Conservation (phyloP, 2,329 filamentous ascomycete genomes). For the Colletotrichum tabaci region DNA sequence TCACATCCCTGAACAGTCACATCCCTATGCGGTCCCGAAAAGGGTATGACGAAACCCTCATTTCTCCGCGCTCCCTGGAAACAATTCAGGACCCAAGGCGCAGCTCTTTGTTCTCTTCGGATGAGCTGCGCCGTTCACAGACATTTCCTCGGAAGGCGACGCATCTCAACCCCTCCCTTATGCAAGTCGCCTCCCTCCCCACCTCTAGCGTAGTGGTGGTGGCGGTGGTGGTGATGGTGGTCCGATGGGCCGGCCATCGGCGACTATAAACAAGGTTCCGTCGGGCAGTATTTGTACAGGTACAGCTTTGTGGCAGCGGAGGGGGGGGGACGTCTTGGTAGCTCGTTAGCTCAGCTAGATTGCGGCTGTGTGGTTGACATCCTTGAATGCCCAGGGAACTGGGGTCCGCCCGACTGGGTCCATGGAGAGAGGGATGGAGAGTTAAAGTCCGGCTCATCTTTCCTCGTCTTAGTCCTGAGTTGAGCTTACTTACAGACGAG, state of each 20-base stretch:
- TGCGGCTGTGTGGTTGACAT: conserved; percentile 24
- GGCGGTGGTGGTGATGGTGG: background rate
- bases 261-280: conserved; percentile 13
- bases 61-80: too few species aligned
- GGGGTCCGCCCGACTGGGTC: background rate
- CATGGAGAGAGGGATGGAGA: too few species aligned
- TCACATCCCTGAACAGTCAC: too few species aligned
- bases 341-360: conserved; percentile 1
- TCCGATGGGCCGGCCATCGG: conserved; percentile 19
- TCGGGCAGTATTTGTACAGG: background rate
- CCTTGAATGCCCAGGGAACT: conserved; percentile 5
- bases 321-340: background rate
- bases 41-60: too few species aligned
- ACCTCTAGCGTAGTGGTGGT: background rate
- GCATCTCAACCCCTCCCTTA: too few species aligned
- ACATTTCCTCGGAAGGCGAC: too few species aligned
- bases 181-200: background rate
- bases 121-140: too few species aligned
- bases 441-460: background rate
- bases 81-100: too few species aligned
- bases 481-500: background rate
- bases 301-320: background rate
- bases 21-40: too few species aligned
- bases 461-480: background rate
- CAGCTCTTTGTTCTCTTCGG: too few species aligned